Base-by-base conservation (phyloP, 768 basidiomycete species). In the Pluteus cervinus region DNA sequence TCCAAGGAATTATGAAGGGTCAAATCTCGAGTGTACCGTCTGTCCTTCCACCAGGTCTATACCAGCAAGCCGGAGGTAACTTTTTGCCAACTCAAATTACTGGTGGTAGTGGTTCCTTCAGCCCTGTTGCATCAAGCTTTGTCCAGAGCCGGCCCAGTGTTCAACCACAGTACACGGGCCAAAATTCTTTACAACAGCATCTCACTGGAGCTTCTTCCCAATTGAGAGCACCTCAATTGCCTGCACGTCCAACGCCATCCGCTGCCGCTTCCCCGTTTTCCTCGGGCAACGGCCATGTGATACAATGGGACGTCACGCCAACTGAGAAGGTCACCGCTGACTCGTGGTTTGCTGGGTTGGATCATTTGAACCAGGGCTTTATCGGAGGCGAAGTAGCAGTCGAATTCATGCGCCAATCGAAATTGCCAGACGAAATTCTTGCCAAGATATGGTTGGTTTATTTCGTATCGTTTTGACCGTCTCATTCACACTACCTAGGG, bases 321-420 rank as follows among this genome's bases (percentile, higher is more conserved):
- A 58, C 68, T 3, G 92, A 92, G 55, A 98, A 96, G 55, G 72
- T 78, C 1, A 69, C 62, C 14, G 66, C 86, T 1, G 92, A 98
- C 57, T 63, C 62, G 8, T 81, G 79, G 61, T 99, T 97, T 54
- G 79, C 84, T 41, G 66, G 65, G n/a, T 69, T 98, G 25, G 96
- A 99, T 56, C 57, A 71, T 11, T 70, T 74, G 44, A 79, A 73
- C 46, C 72, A 63, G 42, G 92, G 91, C 0, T 87, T 70, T 52
- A 84, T 98, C 14, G 91, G 93, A 53, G 92, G 92, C 6, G 90
- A 94, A 42, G 79, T 89, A 23, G 96, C 91, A 6, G 96, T 96
- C 4, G 90, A 89, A 3, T 98, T 98, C 61, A 86, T 99, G 83
- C 56, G 94, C 42, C 81, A 91, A 59, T 93, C 90, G 22, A 81